phyloP scores from a whole-genome alignment of 2,329 filamentous ascomycete species.

The Xylaria hypoxylon region DNA sequence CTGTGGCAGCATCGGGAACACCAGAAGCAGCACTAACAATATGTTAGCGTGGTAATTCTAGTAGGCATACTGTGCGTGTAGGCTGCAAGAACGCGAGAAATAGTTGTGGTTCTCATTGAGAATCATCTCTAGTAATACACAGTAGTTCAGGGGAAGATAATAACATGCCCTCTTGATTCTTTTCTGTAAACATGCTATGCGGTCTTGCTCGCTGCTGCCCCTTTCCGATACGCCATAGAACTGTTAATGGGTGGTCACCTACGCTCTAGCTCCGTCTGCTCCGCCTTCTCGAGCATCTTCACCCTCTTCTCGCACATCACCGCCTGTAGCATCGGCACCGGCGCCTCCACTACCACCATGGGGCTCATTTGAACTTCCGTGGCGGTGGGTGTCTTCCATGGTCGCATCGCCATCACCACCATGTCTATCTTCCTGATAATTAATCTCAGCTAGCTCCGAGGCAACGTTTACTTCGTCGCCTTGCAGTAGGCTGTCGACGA shows the following conservation, averaged over 20 bases:
- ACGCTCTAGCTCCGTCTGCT: constrained; percentile 98
- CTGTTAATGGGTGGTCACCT: constrained; percentile 71
- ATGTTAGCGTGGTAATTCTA: constrained; percentile 56
- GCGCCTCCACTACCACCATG: constrained; percentile 79
- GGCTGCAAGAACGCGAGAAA: constrained; percentile 30
- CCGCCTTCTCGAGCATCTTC: constrained; percentile 90
- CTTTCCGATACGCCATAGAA: constrained; percentile 46
- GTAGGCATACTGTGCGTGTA: constrained; percentile 21
- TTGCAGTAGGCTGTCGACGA: constrained; percentile 85
- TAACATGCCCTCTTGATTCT: constrained; percentile 27
- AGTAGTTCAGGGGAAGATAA: constrained; percentile 33
- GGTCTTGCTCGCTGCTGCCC: constrained; percentile 35
- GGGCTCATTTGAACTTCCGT: constrained; percentile 68
- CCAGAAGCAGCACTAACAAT: constrained; percentile 68
- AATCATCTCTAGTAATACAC: constrained; percentile 49
- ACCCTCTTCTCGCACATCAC: constrained; percentile 91
- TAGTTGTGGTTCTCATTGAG: constrained; percentile 43
- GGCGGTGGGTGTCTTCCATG: constrained; percentile 81
- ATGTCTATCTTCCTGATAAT: constrained; percentile 60
- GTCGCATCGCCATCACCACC: constrained; percentile 78
- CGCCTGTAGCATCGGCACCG: constrained; percentile 86
- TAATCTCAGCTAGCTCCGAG: constrained; percentile 75
- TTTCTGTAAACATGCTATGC: constrained; percentile 37
- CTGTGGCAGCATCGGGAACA: constrained; percentile 75
- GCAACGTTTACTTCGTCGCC: constrained; percentile 88